Percentiles rank a stretch among this genome's conserved stretches.
Conservation (phyloP, 495 filamentous ascomycete species). For the Monascus purpureus region DNA sequence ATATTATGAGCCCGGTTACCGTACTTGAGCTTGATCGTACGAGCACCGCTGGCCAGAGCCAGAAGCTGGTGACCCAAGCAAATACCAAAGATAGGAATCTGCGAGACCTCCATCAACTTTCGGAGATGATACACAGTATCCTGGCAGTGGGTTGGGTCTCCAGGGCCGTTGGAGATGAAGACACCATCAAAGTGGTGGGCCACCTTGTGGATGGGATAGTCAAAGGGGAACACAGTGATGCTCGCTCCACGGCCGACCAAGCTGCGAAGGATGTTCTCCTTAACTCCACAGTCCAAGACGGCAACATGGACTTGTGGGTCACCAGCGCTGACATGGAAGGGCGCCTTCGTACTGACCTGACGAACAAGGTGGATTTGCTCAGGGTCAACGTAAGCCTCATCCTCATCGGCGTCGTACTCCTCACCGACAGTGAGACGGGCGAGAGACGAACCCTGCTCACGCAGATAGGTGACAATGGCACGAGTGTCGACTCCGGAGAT, state of each 20-base stretch:
- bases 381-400: slow-evolving; percentile 89
- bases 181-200: slow-evolving; percentile 94
- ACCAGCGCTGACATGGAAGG: slow-evolving; percentile 78
- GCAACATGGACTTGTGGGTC: slow-evolving; percentile 79
- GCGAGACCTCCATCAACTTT: slow-evolving; percentile 76
- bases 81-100: slow-evolving; percentile 92
- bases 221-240: slow-evolving; percentile 86
- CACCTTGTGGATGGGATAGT: slow-evolving; percentile 96
- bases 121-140: slow-evolving; percentile 81
- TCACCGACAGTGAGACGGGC: slow-evolving; percentile 92
- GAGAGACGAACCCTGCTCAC: slow-evolving; percentile 90
- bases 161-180: slow-evolving; percentile 94
- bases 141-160: slow-evolving; percentile 93
- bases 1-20: slow-evolving; percentile 98
- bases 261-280: slow-evolving; percentile 97
- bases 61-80: slow-evolving; percentile 85
- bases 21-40: slow-evolving; percentile 91
- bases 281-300: slow-evolving; percentile 94
- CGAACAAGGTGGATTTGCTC: slow-evolving; percentile 93
- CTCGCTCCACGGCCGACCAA: slow-evolving; percentile 76
- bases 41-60: slow-evolving; percentile 62
- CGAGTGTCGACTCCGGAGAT: slow-evolving; percentile 96
- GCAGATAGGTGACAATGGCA: slow-evolving; percentile 86
- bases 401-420: slow-evolving; percentile 96
- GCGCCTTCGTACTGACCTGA: slow-evolving; percentile 91